Evolutionary conservation across 768 basidiomycete genomes (phyloP), one percentile per base, ranked within the genome.

Genomic region (Boletus pseudo-olivaceus): DNA sequence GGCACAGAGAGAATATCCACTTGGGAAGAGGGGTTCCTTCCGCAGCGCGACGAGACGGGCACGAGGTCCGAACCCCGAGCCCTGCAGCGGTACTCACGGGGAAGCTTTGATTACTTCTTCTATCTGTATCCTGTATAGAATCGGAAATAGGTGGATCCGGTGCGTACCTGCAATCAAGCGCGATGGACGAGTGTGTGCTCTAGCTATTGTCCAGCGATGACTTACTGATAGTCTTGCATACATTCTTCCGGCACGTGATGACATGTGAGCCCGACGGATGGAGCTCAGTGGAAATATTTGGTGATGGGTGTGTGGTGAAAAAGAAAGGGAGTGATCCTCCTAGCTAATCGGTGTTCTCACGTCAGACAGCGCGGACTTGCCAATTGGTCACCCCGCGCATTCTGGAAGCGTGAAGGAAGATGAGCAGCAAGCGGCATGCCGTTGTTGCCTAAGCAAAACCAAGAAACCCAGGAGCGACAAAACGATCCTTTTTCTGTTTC

Each of bases 271-370:
- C 27, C 23, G 10, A 19, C 14, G 35, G 40, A 44, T 37, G n/a
- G 37, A 35, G 30, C 40, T 23, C 15, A 5, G n/a, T 29, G 46
- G 20, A 42, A 37, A 29, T 37, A 23, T 23, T 23, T 23, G 14
- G 5, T 23, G 30, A 39, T 26, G 46, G 26, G 15, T 4, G n/a
- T 20, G 7, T 32, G 43, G 47, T 19, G 34, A 26, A 41, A 40
- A 49, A 34, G 15, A 41, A 20, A 5, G 15, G 11, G 2, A 27
- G 5, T 37, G 8, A 30, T 10, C n/a, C 12, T 48, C 58, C 59
- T 42, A n/a, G 23, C 12, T 45, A 2, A n/a, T 35, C 37, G 51
- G 53, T 29, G 38, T 61, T 61, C 58, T 38, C 40, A 56, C 48
- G 10, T 43, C 23, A 17, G 35, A 23, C 20, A 4, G 56, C 14